Base-by-base conservation (phyloP, 1,284 basidiomycete genomes). In the Leccinum solheimii region DNA sequence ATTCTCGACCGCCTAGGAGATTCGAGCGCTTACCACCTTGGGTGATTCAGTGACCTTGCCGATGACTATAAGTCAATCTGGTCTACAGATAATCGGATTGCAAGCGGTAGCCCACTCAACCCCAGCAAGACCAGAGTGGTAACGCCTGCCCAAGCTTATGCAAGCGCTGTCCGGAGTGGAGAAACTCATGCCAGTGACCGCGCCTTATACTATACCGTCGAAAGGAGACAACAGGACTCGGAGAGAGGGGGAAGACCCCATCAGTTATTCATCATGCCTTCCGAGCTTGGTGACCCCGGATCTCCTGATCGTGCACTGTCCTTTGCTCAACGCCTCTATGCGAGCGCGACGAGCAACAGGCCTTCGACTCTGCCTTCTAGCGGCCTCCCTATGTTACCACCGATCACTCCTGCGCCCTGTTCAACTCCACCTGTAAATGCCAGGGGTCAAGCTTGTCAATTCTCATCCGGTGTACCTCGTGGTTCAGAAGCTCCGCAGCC, bases 321-420 rank as follows among this genome's bases (percentile, higher is more conserved):
- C 7, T 71, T 73, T 57, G 71, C 74, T 38, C 74, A 70, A 38
- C 71, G 72, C 21, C 62, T 73, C 26, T 76, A 73, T 62, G 71
- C 74, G 13, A 70, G 72, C 11, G 70, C 72, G 27, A 30, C 65
- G 30, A 56, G n/a, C 27, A 60, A 58, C 50, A 61, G 34, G 26
- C 59, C 57, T 38, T 60, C 62, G 10, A 40, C 27, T 21, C 30
- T 34, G 7, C 40, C 59, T 45, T 54, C 51, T 21, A 34, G 51
- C 14, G 19, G 3, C 53, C 57, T 61, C 23, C 40, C 68, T 10
- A 36, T 57, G 48, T 54, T 51, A 56, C 55, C 62, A 9, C 38
- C 54, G 19, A 60, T 69, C 36, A 34, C 53, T 32, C 32, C 55
- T 30, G 7, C 27, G 13, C 16, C 56, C 26, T 51, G 50, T 53